Base-by-base conservation (phyloP, 140 eudicot genomes). In the Senecio squalidus region DNA sequence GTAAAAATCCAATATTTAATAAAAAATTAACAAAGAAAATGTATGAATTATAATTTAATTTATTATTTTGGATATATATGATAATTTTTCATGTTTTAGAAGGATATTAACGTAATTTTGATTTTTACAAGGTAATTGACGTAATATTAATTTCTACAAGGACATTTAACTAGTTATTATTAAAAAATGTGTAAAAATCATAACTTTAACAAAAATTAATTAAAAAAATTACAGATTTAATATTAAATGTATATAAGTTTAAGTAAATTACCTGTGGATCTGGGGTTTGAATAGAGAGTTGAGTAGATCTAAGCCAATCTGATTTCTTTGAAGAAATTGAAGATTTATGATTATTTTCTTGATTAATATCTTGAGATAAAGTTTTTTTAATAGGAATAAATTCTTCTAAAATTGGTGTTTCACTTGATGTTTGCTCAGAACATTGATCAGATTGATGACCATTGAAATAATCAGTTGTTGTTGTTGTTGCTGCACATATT, bases 221-320 rank as follows among this genome's bases (percentile, higher is more conserved):
- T 7, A 34, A 33, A 34, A 36, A 0, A 36, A 9, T 0, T 10
- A 4, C 43, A 36, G n/a, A n/a, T n/a, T n/a, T n/a, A n/a, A n/a
- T 3, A 15, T 40, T 40, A 40, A n/a, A 40, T 13, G 4, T n/a
- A 40, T 40, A 40, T 16, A 17, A 33, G 1, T n/a, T n/a, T 17
- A 27, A 33, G 56, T 11, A n/a, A 66, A 58, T 69, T 56, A 91
- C 95, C 89, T 46, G 69, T 78, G 91, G 94, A 75, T 91, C 98
- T 64, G 96, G 84, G 71, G 95, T 55, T 69, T 86, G 97, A 41
- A 83, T 91, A 74, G 94, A 86, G 0, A 91, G 81, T 74, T 81
- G 96, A 60, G 78, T 88, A 71, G 95, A 87, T 86, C 84, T 83
- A 49, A 91, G 94, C 98, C 98, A 91, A 23, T 91, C 98, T n/a